phyloP scores from a whole-genome alignment of 2,329 filamentous ascomycete genomes.

The Sclerotinia borealis region DNA sequence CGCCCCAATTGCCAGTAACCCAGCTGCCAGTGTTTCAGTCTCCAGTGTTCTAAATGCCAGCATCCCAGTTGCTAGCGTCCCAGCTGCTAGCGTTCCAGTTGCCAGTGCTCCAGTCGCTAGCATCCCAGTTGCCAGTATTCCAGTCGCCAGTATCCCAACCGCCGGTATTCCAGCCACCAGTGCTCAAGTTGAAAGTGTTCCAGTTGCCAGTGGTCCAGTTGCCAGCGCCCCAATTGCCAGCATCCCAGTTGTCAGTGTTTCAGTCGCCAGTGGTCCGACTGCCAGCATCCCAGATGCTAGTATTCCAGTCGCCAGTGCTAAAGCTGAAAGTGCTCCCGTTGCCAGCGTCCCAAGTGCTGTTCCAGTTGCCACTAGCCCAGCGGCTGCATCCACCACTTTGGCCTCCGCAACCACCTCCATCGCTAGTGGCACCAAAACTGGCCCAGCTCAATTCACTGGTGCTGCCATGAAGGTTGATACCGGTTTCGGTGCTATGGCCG shows the following conservation, averaged over 20 bases:
- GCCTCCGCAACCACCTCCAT: not conserved
- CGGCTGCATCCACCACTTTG: not conserved
- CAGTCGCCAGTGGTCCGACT: not conserved
- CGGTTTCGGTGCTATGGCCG: conserved; percentile 22
- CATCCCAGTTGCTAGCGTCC: too few relatives aligned
- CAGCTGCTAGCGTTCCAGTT: too few relatives aligned
- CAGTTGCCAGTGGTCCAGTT: conserved; percentile 5
- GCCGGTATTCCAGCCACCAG: not conserved
- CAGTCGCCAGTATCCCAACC: not conserved
- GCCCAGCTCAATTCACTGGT: conserved; percentile 18
- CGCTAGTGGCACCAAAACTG: conserved; percentile 10
- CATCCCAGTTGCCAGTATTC: not conserved
- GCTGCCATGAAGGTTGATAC: conserved; percentile 19
- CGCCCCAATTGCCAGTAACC: too few relatives aligned
- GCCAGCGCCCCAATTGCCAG: not conserved
- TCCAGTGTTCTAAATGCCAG: too few relatives aligned
- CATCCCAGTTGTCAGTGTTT: not conserved
- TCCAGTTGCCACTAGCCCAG: not conserved
- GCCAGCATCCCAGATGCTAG: not conserved
- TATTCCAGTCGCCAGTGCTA: not conserved
- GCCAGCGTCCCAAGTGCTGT: not conserved
- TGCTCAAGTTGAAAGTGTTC: not conserved
- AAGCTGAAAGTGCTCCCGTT: not conserved
- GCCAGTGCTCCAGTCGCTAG: too few relatives aligned
- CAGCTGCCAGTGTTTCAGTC: too few relatives aligned